Evolutionary conservation across 164 flowering plant species (phyloP).

Genomic region (Aristolochia fimbriata): DNA sequence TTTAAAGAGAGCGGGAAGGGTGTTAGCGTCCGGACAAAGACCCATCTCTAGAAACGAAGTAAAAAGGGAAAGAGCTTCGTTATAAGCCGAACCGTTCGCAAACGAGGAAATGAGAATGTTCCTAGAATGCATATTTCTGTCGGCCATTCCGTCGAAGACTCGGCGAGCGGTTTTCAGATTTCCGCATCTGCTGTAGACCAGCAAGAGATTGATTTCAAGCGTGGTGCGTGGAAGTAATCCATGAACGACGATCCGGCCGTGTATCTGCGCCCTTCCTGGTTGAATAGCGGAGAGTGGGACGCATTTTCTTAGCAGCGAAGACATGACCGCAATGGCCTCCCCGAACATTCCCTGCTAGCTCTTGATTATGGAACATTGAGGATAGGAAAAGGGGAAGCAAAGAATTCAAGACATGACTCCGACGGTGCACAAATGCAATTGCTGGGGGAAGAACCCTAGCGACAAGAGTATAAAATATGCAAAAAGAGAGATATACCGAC

Average conservation of each 20-base stretch:
- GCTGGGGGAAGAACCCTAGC: too few species aligned
- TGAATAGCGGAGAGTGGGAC: constrained; percentile 15
- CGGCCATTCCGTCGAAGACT: constrained; percentile 36
- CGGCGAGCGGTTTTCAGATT: constrained; percentile 23
- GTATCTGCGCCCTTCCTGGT: constrained; percentile 33
- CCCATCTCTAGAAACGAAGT: constrained; percentile 19
- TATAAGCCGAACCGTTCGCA: constrained; percentile 16
- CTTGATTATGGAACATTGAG: background rate
- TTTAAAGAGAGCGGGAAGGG: constrained; percentile 36
- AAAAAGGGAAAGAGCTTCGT: constrained; percentile 23
- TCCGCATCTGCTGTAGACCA: constrained; percentile 28
- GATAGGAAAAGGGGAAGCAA: too few species aligned
- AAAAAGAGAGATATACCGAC: too few species aligned
- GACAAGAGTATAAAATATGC: too few species aligned
- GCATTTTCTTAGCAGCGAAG: constrained; percentile 27
- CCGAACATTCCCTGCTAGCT: background rate
- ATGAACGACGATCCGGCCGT: constrained; percentile 26
- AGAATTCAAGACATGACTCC: too few species aligned
- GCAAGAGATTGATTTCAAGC: constrained; percentile 41
- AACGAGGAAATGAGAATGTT: constrained; percentile 39
- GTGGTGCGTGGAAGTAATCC: constrained; percentile 27
- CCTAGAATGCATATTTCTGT: constrained; percentile 48
- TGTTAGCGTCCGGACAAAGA: constrained; percentile 38
- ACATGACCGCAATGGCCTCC: constrained; percentile 14
- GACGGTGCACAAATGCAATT: too few species aligned